Percentiles rank a stretch among this genome's conserved stretches.
Conservation (phyloP, 352 stramenopile genomes). For the Phytophthora colocasiae region DNA sequence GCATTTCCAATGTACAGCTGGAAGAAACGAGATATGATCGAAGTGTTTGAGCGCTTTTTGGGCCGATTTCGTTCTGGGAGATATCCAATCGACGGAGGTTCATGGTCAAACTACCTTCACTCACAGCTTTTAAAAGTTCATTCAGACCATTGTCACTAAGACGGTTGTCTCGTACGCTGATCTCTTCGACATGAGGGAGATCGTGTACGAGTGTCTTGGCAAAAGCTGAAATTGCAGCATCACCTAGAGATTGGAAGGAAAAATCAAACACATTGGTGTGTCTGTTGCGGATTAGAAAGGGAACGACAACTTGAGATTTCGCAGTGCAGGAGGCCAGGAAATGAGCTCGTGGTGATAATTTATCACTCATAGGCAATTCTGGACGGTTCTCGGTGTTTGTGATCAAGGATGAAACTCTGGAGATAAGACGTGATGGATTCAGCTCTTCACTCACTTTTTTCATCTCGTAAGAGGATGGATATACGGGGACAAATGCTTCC, state of each 20-base stretch:
- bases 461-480: constrained; percentile 53
- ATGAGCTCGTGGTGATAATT: constrained; percentile 69
- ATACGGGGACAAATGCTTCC: constrained; percentile 46
- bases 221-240: constrained; percentile 72
- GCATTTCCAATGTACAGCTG: constrained; percentile 65
- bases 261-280: constrained; percentile 84
- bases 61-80: constrained; percentile 75
- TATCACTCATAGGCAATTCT: constrained; percentile 38
- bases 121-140: constrained; percentile 62
- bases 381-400: constrained; percentile 23
- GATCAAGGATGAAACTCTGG: constrained; percentile 10
- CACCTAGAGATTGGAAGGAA: constrained; percentile 82
- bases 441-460: constrained; percentile 43
- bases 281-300: constrained; percentile 66
- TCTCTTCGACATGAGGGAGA: constrained; percentile 75
- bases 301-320: constrained; percentile 59
- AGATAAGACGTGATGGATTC: constrained; percentile 22
- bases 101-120: constrained; percentile 54
- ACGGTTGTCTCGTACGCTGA: constrained; percentile 89
- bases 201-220: constrained; percentile 62
- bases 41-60: constrained; percentile 65
- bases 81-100: constrained; percentile 67
- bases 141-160: constrained; percentile 82
- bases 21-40: constrained; percentile 59
- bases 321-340: constrained; percentile 64